Evolutionary conservation across 192 early-diverging fungal genomes (phyloP).

Genomic region (Entomortierella chlamydospora): DNA sequence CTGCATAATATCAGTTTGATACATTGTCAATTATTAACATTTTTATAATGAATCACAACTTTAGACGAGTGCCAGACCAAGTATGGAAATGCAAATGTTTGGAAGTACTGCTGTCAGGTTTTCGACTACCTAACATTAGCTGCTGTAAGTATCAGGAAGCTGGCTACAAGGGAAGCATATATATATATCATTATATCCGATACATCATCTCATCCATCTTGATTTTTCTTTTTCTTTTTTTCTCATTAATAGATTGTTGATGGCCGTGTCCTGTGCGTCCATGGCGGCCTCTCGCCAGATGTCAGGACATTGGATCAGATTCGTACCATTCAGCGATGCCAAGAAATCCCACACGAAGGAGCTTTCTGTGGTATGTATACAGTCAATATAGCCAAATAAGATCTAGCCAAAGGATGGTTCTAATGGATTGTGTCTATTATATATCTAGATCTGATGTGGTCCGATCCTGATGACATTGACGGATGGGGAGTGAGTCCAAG

Average conservation of each 20-base stretch:
- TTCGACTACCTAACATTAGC: conserved; percentile 94
- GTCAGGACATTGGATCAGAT: conserved; percentile 94
- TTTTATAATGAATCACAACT: not conserved
- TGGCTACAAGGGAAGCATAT: not conserved
- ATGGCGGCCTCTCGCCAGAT: conserved; percentile 94
- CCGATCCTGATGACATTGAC: conserved; percentile 95
- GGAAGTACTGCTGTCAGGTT: conserved; percentile 95
- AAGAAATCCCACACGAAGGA: conserved; percentile 95
- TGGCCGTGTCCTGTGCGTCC: conserved; percentile 91
- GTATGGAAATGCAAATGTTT: conserved; percentile 95
- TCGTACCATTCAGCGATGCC: conserved; percentile 92
- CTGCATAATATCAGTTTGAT: not conserved
- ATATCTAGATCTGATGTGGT: conserved; percentile 91
- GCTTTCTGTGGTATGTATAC: conserved; percentile 77
- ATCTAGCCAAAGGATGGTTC: no score
- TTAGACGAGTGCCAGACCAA: conserved; percentile 94
- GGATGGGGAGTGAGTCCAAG: conserved; percentile 91
- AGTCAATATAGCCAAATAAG: no score
- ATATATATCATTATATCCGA: not conserved
- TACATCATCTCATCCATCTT: conserved; percentile 1
- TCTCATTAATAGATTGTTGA: conserved; percentile 90
- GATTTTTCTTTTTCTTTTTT: conserved; percentile 5
- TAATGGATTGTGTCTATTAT: no score
- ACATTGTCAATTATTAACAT: not conserved
- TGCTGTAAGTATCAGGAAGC: conserved; percentile 70